Evolutionary conservation across 305 asterid genomes (phyloP).

Genomic region (Fraxinus sp.): DNA sequence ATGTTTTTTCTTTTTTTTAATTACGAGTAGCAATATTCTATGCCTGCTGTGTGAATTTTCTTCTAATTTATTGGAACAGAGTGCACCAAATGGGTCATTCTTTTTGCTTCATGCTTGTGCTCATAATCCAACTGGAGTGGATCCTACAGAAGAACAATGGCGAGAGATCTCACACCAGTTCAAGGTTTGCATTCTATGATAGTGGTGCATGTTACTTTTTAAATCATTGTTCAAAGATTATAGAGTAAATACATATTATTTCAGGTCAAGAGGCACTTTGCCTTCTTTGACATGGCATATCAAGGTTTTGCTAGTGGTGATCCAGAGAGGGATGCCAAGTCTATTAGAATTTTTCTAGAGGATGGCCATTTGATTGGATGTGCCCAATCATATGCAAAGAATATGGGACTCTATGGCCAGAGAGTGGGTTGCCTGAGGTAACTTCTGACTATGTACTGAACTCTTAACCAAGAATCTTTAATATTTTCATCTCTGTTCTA

Average conservation of each 20-base stretch:
- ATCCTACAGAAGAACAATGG: constrained; percentile 98
- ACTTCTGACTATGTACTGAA: constrained; percentile 7
- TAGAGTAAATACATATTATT: constrained; percentile 10
- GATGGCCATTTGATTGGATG: constrained; percentile 96
- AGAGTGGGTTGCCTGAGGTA: constrained; percentile 97
- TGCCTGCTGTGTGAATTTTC: not conserved
- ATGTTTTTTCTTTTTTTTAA: not conserved
- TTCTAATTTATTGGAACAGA: constrained; percentile 39
- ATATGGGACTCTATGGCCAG: constrained; percentile 99
- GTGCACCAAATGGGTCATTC: constrained; percentile 89
- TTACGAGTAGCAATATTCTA: not conserved
- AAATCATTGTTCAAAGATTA: not conserved
- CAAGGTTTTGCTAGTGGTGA: constrained; percentile 99
- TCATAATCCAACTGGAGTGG: constrained; percentile 99
- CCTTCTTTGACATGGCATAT: constrained; percentile 98
- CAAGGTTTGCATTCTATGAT: constrained; percentile 47
- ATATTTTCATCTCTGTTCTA: not conserved
- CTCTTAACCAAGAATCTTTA: constrained; percentile 1
- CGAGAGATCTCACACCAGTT: constrained; percentile 82
- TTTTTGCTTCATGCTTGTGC: constrained; percentile 99
- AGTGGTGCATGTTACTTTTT: not conserved
- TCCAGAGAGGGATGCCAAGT: constrained; percentile 91
- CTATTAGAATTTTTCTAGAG: constrained; percentile 88
- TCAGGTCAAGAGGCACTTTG: constrained; percentile 88
- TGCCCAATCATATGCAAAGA: constrained; percentile 97